Evolutionary conservation across 2,329 filamentous ascomycete genomes (phyloP).

Genomic region (Alternaria burnsii): DNA sequence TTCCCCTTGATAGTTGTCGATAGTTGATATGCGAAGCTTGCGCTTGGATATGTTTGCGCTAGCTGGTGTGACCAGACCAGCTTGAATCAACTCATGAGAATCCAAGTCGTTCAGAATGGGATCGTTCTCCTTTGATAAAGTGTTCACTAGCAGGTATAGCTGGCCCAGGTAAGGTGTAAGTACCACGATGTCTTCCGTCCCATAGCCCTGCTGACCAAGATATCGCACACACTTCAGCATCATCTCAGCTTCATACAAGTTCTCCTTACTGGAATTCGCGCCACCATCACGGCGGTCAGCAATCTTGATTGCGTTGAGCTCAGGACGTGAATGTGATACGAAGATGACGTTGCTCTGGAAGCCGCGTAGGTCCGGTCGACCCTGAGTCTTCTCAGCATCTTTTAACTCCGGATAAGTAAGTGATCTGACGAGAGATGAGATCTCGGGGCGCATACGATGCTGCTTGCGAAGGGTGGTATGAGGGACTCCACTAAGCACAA

Average conservation of each 20-base stretch:
- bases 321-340: constrained; percentile 67
- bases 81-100: constrained; percentile 67
- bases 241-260: constrained; percentile 72
- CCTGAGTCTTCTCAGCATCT: constrained; percentile 62
- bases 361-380: constrained; percentile 62
- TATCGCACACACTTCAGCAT: constrained; percentile 71
- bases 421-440: constrained; percentile 65
- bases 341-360: constrained; percentile 70
- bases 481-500: constrained; percentile 64
- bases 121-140: constrained; percentile 66
- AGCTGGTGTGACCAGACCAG: constrained; percentile 67
- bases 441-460: constrained; percentile 74
- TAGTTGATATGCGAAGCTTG: constrained; percentile 70
- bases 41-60: constrained; percentile 62
- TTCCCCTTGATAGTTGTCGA: constrained; percentile 83
- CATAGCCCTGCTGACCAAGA: constrained; percentile 75
- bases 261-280: constrained; percentile 65
- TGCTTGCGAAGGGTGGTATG: constrained; percentile 67
- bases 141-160: constrained; percentile 64
- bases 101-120: constrained; percentile 75
- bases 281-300: constrained; percentile 62
- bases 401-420: constrained; percentile 70
- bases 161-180: constrained; percentile 78
- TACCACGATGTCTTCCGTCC: constrained; percentile 70
- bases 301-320: constrained; percentile 57